Base-by-base conservation (phyloP, 2,329 filamentous ascomycete species). In the Fusarium incarnatum region DNA sequence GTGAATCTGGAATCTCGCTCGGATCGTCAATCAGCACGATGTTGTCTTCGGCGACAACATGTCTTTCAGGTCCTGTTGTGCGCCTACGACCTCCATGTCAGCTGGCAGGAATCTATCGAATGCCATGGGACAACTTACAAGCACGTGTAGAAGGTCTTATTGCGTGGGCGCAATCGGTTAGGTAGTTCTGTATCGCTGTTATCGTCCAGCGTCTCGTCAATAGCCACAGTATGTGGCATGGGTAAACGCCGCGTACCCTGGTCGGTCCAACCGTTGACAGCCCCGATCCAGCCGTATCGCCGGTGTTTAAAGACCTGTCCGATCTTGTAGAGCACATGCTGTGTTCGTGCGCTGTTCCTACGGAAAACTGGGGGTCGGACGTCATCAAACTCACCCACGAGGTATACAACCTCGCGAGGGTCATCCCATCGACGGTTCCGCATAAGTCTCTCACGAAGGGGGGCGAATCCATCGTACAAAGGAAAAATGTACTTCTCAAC, bases 191-290 rank as follows among this genome's bases (percentile, higher is more conserved):
- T 76, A 67, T 74, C 64, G 55, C 71, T 75, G 62, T 75, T 73
- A 49, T 73, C 69, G 53, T 75, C 72, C 18, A 71, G 61, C 47
- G 73, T 71, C 57, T 75, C 74, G 49, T 74, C 71, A 59, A 76
- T 70, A 48, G 73, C 69, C 60, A 72, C 69, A 32, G 72, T 69
- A 54, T 72, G 76, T 55, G 73, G 63, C 68, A 68, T 74, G 45
- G 76, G 70, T 27, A 77, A 61, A 40, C 70, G 72, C 37, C 74
- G 72, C 40, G 74, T 73, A 52, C 72, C 74, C 53, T 85, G 84
- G 77, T 84, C 81, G 52, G 92, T 90, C 94, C 95, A 99, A n/a
- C 94, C 94, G 16, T 92, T 93, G 62, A 99, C 92, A 27, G 97
- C 87, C 20, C 91, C 94, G 50, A 90, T 83, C 78, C 95, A 97